A percentile compares a stretch with the other conserved stretches of the same genome.
phyloP scores from a whole-genome alignment of 495 filamentous ascomycete genomes.

The Hyaloscypha finlandica region DNA sequence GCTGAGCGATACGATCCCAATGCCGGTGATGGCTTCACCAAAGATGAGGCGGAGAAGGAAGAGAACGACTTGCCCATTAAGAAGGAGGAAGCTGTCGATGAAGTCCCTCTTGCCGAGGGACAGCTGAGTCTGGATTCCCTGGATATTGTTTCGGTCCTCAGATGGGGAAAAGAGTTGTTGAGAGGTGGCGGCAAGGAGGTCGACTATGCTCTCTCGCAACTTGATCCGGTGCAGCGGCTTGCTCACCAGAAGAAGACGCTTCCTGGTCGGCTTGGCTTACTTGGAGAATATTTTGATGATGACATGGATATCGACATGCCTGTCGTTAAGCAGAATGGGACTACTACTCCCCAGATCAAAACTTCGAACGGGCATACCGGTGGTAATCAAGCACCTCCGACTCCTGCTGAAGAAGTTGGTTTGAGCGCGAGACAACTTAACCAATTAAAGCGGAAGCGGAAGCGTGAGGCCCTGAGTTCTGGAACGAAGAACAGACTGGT shows the following conservation, averaged over 20 bases:
- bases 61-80: constrained; percentile 49
- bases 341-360: constrained; percentile 28
- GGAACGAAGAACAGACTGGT: constrained; percentile 85
- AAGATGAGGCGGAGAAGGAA: constrained; percentile 54
- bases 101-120: constrained; percentile 25
- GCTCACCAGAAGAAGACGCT: constrained; percentile 88
- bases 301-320: constrained; percentile 63
- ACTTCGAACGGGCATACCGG: constrained; percentile 35
- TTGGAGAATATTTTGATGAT: constrained; percentile 69
- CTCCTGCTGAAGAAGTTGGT: constrained; percentile 40
- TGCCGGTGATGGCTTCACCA: constrained; percentile 51
- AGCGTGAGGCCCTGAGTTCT: constrained; percentile 78
- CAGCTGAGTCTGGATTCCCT: constrained; percentile 70
- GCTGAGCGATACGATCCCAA: constrained; percentile 89
- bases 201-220: constrained; percentile 74
- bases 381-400: background rate
- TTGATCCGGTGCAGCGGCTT: constrained; percentile 79
- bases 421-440: constrained; percentile 92
- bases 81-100: constrained; percentile 46
- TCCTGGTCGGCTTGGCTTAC: constrained; percentile 77
- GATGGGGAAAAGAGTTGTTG: constrained; percentile 77
- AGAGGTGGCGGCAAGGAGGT: constrained; percentile 82
- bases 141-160: constrained; percentile 77
- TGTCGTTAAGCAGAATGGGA: constrained; percentile 34
- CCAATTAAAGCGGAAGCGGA: constrained; percentile 88